Base-by-base conservation (phyloP, 768 basidiomycete species). In the Sporobolomyces phaffii region DNA sequence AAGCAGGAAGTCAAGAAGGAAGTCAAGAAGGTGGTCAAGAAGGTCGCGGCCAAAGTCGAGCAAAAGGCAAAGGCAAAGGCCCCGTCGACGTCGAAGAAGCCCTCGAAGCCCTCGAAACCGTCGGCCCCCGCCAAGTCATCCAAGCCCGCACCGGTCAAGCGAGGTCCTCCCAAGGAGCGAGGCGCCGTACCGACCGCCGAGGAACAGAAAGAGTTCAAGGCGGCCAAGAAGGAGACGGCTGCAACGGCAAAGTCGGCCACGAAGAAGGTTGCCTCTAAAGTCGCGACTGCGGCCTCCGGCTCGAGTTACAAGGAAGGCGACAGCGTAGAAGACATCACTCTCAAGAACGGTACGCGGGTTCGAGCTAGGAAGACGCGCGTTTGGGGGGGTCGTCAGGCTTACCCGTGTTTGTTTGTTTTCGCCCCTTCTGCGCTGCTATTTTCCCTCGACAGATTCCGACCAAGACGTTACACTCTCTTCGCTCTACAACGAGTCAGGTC, bases 271-370 rank as follows among this genome's bases (percentile, higher is more conserved):
- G n/a, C n/a, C n/a, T n/a, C n/a, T n/a, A n/a, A n/a, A n/a, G n/a
- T n/a, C n/a, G n/a, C 24, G 8, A 9, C 54, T 31, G 22, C 9
- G 10, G 3, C 7, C n/a, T n/a, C n/a, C 5, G 18, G 29, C 28
- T 9, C 56, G 15, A 43, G 7, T 29, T 81, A 93, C 67, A 82
- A 88, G 67, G 79, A 90, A 38, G 93, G 91, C 9, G 89, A 87
- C 67, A 78, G 79, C 34, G 79, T 96, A 48, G 91, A 91, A 3
- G 83, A 83, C 7, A 74, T 93, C 67, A 83, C 80, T 8, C 79
- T 98, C 65, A 87, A 91, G 79, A 90, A 91, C 76, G 89, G 96
- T 79, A n/a, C n/a, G n/a, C n/a, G n/a, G n/a, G n/a, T n/a, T n/a
- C n/a, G 85, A 88, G 77, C 88, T 81, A 17, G 10, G 38, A 38